Evolutionary conservation across 2,329 filamentous ascomycete species (phyloP), one percentile per base, ranked within the genome.

Genomic region (Pseudocercospora fijiensis): DNA sequence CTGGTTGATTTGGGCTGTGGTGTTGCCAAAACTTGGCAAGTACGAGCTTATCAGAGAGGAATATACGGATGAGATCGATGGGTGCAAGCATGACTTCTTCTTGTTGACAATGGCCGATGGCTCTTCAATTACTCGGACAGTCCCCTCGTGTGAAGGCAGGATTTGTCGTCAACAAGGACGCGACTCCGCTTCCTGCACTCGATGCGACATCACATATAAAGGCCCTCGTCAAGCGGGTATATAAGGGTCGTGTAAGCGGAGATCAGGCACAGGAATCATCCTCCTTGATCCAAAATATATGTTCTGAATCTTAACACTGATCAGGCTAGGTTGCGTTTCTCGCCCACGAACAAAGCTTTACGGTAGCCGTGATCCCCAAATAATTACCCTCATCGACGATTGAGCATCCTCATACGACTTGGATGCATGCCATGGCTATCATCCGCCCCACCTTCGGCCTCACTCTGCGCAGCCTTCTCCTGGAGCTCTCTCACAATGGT

Each of bases 1-100:
- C 69, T 84, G 82, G 76, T 55, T 83, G 5, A 65, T 83, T 6
- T 85, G 82, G 83, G 81, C 82, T 1, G 72, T 81, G 8, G 56
- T 84, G 6, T 63, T 83, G 64, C 83, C 83, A 0, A 76, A 78
- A 57, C 56, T 79, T n/a, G 77, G 77, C 1, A 67, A 69, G 16
- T 79, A 78, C 63, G 74, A 71, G 49, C 68, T 79, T 7, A 69
- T 71, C n/a, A 64, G 70, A 57, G 71, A 74, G 57, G 67, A 68
- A 30, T 64, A 69, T 57, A 70, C 74, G 43, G 73, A 77, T 60
- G 75, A 77, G 65, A 71, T 74, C 4, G 77, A 78, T 69, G 78
- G 77, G 1, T 79, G 3, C 13, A 5, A 16, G 13, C 2, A 6
- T 16, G 4, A 37, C 7, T n/a, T 4, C 37, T 41, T 41, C 8